Base-by-base conservation (phyloP, 148 eudicot species). In the Heliosperma pusillum region DNA sequence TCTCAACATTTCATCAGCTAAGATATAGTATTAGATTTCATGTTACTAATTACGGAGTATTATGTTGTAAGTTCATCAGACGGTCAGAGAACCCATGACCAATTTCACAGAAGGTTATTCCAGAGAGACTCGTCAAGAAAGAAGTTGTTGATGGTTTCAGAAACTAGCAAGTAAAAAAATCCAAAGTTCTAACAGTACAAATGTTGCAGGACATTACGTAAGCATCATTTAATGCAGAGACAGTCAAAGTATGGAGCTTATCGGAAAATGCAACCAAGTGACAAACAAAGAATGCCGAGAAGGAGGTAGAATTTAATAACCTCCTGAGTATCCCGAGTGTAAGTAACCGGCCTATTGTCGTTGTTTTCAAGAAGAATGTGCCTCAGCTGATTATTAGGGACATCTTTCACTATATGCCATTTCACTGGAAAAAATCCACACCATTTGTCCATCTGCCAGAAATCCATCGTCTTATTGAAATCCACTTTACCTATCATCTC, bases 391-490 rank as follows among this genome's bases (percentile, higher is more conserved):
- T 83, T 73, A 82, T 90, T 89, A 7, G 98, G 98, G 11, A 92
- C 64, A 79, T 94, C 98, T 78, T 94, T 94, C 40, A 94, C 74
- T 20, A 92, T 86, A 73, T 94, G 98, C 98, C 98, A 94, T 82
- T 90, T 91, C 1, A 94, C 88, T 2, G 98, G 96, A 79, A 94
- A 94, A 76, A 87, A 90, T 7, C 98, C 98, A 71, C 80, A 90
- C 97, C 98, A 94, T 86, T 92, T 90, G 74, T 92, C 98, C 76
- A 84, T 87, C 88, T 94, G 98, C 98, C 98, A 94, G 80, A 94
- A 94, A 75, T 90, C 92, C 97, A 91, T 94, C 30, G 72, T 84
- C 77, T 92, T 94, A 25, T 83, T 74, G 76, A 85, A 94, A 74
- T 94, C 97, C 25, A 94, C 92, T 26, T 78, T 83, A 29, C 97